Conservation (phyloP, 495 filamentous ascomycete species). For the Umbilicaria muhlenbergii region DNA sequence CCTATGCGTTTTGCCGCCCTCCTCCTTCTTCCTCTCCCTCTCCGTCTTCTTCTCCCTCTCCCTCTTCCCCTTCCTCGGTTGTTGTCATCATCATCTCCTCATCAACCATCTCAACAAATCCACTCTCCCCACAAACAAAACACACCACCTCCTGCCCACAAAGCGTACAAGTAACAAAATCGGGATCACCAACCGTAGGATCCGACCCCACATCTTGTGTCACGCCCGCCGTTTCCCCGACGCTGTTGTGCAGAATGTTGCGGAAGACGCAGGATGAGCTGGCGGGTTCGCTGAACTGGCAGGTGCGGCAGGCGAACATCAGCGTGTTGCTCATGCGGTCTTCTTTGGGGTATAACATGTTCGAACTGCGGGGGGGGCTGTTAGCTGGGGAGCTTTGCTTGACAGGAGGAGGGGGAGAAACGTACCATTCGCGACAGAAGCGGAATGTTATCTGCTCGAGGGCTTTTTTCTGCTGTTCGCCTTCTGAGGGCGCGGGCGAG, state of each 20-base stretch:
- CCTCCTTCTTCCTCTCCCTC: constrained; percentile 1
- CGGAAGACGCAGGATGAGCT: constrained; percentile 77
- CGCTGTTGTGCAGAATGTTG: constrained; percentile 74
- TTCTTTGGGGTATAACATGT: constrained; percentile 96
- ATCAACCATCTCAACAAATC: constrained; percentile 6
- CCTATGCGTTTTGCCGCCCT: constrained; percentile 3
- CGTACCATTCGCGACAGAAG: constrained; percentile 91
- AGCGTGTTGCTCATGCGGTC: constrained; percentile 49
- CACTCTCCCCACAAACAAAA: constrained; percentile 23
- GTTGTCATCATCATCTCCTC: constrained; percentile 9
- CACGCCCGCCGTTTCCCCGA: constrained; percentile 90
- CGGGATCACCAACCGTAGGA: constrained; percentile 76
- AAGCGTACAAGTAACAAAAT: constrained; percentile 26
- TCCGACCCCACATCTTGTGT: constrained; percentile 92
- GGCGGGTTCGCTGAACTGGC: constrained; percentile 76
- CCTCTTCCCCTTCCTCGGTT: constrained; percentile 15
- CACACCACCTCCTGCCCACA: constrained; percentile 38
- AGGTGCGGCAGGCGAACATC: constrained; percentile 77
- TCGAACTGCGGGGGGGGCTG: constrained; percentile 40
- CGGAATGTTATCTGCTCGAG: constrained; percentile 77
- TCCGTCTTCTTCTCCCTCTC: constrained; percentile 5
- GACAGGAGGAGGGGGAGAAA: not conserved
- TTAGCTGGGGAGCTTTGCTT: constrained; percentile 3
- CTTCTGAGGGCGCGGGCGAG: constrained; percentile 40
- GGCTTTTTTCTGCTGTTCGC: constrained; percentile 36